Base-by-base conservation (phyloP, 176 grass and related monocot species). In the Carex littledalei region DNA sequence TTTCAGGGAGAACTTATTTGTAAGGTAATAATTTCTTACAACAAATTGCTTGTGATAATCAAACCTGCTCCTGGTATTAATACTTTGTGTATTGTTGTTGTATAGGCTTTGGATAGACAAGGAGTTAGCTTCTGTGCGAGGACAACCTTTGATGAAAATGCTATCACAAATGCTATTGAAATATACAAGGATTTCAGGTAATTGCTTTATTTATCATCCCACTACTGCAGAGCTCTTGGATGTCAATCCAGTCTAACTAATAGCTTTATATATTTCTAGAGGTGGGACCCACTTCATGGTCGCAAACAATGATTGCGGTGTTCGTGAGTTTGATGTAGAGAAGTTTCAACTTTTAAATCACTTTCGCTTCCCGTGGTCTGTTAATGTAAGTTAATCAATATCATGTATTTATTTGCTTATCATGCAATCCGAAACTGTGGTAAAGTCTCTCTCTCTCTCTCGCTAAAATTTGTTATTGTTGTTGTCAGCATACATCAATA, bases 1-100 rank as follows among this genome's bases (percentile, higher is more conserved):
- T 98, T 97, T 80, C 94, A 97, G 63, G 94, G 92, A 78, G 94
- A 97, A 88, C 86, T 97, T 49, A 81, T 94, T 80, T 94, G 95
- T 87, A 92, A 92, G 86, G 95, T 93, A 95, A 89, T 58, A 26
- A 65, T 5, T 79, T 34, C 22, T 84, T 73, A 82, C 47, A 32
- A 78, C 34, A 29, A 29, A 77, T 17, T 31, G 24, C 74, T 17
- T 50, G 12, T 78, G 22, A 78, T 76, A 60, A 15, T 76, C 34
- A 41, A 9, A 58, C 29, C 31, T 85, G 67, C 71, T 61, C 82
- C 21, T 76, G 3, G 64, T 41, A 12, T 80, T 50, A 52, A 58
- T 73, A 55, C 62, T 35, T 34, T 76, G 12, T 63, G 29, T 55
- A 67, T 67, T 69, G 58, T 82, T 24, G 57, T 75, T 16, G 20